These are phyloP conservation scores for Tulasnella sp. DNA, from an alignment of 768 basidiomycete genomes.

Conservation along the genomic window DNA sequence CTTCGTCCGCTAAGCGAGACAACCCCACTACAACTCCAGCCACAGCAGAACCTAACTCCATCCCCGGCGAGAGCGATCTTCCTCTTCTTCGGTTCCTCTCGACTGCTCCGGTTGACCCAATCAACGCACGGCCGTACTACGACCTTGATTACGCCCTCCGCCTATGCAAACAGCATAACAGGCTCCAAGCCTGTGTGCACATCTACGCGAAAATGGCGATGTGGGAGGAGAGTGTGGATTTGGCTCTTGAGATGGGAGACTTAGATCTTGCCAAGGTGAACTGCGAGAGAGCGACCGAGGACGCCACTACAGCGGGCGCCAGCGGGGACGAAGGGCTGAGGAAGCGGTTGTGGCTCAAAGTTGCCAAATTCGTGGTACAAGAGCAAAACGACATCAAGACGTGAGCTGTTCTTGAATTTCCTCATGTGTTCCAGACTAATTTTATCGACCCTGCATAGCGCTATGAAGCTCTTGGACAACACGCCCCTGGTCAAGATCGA, in stretches of 20 bases:
- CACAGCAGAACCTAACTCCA: slow-evolving; percentile 27
- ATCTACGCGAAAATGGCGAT: slow-evolving; percentile 98
- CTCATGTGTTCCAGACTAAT: background rate
- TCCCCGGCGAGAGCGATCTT: slow-evolving; percentile 54
- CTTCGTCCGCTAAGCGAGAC: slow-evolving; percentile 36
- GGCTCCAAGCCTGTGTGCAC: slow-evolving; percentile 85
- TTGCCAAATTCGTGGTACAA: slow-evolving; percentile 96
- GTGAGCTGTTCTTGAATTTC: slow-evolving; percentile 43
- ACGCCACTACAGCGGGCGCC: background rate
- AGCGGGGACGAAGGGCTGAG: slow-evolving; percentile 65
- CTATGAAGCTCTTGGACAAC: slow-evolving; percentile 93
- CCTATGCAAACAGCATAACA: slow-evolving; percentile 72
- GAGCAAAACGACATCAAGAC: slow-evolving; percentile 97
- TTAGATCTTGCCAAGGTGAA: slow-evolving; percentile 91
- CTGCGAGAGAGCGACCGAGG: slow-evolving; percentile 77
- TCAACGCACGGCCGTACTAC: slow-evolving; percentile 83
- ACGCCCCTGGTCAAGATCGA: slow-evolving; percentile 95
- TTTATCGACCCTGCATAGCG: slow-evolving; percentile 43
- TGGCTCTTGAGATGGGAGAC: slow-evolving; percentile 90
- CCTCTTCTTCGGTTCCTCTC: slow-evolving; percentile 76
- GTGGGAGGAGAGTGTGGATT: slow-evolving; percentile 92
- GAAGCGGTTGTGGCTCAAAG: slow-evolving; percentile 97
- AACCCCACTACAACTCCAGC: background rate
- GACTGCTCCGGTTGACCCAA: slow-evolving; percentile 69
- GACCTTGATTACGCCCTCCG: slow-evolving; percentile 95